Percentiles rank a stretch among this genome's conserved stretches.
Conservation (phyloP, 371 early-diverging fungal species). For the Dichotomocladium elegans region DNA sequence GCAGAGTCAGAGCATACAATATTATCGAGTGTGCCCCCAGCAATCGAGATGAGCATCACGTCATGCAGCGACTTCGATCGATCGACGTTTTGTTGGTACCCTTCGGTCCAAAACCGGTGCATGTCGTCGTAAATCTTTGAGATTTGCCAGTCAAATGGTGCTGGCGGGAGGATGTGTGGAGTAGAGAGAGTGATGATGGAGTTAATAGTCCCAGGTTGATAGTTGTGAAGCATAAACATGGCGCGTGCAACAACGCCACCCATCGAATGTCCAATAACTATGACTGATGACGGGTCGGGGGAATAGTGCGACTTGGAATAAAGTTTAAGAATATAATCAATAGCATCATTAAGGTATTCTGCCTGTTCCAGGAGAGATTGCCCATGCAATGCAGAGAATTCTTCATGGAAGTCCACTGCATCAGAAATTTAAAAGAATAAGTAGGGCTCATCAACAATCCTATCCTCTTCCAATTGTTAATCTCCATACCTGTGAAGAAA, state of each 20-base stretch:
- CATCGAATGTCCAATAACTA: slow-evolving; percentile 94
- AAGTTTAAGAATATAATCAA: slow-evolving; percentile 75
- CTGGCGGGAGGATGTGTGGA: slow-evolving; percentile 86
- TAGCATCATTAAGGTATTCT: slow-evolving; percentile 79
- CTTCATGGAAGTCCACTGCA: slow-evolving; percentile 87
- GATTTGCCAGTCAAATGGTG: slow-evolving; percentile 75
- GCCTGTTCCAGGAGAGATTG: slow-evolving; percentile 83
- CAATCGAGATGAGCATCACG: slow-evolving; percentile 83
- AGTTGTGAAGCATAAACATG: slow-evolving; percentile 71
- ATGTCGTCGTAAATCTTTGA: slow-evolving; percentile 72
- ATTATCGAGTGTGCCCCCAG: slow-evolving; percentile 87
- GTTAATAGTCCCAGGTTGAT: slow-evolving; percentile 71
- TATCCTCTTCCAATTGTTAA: too few species aligned
- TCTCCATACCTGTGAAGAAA: slow-evolving; percentile 71
- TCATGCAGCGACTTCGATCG: slow-evolving; percentile 29
- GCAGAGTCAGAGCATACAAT: slow-evolving; percentile 81
- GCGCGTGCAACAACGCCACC: slow-evolving; percentile 93
- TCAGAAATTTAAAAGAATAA: neutral
- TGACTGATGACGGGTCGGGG: slow-evolving; percentile 69
- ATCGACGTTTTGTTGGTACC: slow-evolving; percentile 6
- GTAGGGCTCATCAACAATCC: too few species aligned
- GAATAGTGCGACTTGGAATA: slow-evolving; percentile 43
- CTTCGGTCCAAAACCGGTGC: slow-evolving; percentile 70
- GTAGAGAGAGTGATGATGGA: slow-evolving; percentile 89
- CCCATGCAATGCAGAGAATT: slow-evolving; percentile 86